phyloP scores from a whole-genome alignment of 2,329 filamentous ascomycete species.

The Calcarisporium arbuscula region DNA sequence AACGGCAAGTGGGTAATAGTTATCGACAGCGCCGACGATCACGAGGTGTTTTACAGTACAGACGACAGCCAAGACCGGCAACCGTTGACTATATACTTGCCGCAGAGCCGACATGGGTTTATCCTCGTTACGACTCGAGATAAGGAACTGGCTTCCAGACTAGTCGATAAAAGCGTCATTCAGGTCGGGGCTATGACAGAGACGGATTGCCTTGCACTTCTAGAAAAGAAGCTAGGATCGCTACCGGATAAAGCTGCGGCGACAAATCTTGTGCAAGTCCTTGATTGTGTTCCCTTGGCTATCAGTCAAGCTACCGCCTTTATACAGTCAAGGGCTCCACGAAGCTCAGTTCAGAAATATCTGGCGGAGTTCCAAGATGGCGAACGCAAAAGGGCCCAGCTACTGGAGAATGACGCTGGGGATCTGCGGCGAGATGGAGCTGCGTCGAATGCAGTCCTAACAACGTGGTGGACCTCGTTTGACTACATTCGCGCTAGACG shows the following conservation, averaged over 20 bases:
- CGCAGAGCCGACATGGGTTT: conserved; percentile 20
- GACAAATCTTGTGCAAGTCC: conserved; percentile 17
- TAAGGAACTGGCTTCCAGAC: conserved; percentile 13
- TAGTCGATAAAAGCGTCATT: too few relatives aligned
- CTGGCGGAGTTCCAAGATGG: conserved; percentile 23
- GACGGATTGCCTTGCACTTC: conserved; percentile 19
- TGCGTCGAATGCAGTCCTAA: background rate
- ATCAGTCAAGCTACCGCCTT: conserved; percentile 28
- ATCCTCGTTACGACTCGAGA: conserved; percentile 22
- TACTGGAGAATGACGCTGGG: background rate
- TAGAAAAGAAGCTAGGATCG: conserved; percentile 19
- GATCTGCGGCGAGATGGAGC: background rate
- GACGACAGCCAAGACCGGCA: background rate
- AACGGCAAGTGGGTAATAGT: conserved; percentile 1
- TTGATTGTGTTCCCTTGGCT: conserved; percentile 26
- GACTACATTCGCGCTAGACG: conserved; percentile 24
- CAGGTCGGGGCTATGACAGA: too few relatives aligned
- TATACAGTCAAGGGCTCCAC: conserved; percentile 19
- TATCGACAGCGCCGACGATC: background rate
- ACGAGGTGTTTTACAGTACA: background rate
- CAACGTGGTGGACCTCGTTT: conserved; percentile 10
- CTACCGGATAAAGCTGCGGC: conserved; percentile 10
- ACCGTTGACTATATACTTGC: conserved; percentile 3
- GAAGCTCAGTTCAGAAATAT: conserved; percentile 28
- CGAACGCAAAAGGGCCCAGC: background rate